phyloP scores from a whole-genome alignment of 371 early-diverging fungal genomes.

The Syncephalastrum sp. region DNA sequence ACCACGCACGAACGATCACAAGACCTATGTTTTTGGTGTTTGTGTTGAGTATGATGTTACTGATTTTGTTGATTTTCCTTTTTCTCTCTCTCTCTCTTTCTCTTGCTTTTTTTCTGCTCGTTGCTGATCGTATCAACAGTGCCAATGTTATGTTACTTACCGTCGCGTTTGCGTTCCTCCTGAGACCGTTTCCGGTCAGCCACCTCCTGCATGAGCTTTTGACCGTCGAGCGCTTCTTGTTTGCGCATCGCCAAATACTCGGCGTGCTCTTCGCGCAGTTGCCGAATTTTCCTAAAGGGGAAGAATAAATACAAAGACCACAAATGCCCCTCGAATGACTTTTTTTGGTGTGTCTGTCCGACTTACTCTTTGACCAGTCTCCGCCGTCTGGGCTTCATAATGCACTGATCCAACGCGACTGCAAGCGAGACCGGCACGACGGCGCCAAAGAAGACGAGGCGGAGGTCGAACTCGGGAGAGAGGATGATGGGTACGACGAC shows the following conservation, averaged over 20 bases:
- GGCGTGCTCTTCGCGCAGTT: conserved; percentile 75
- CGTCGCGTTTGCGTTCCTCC: conserved; percentile 68
- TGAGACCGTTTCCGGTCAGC: conserved; percentile 66
- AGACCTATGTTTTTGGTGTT: conserved; percentile 52
- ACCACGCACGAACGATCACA: conserved; percentile 83
- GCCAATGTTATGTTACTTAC: conserved; percentile 8
- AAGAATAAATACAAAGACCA: neutral
- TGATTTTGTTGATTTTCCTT: neutral
- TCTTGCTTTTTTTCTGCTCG: neutral
- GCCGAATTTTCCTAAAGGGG: conserved; percentile 59
- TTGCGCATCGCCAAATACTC: conserved; percentile 71
- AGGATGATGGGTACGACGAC: conserved; percentile 80
- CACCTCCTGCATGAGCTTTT: conserved; percentile 67
- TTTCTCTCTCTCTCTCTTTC: neutral
- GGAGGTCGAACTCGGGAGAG: conserved; percentile 68
- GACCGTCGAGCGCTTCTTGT: conserved; percentile 79
- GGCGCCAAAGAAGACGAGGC: conserved; percentile 65
- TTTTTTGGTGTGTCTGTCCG: neutral
- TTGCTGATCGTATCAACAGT: too few relatives aligned
- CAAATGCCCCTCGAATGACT: neutral
- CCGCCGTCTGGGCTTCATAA: conserved; percentile 71
- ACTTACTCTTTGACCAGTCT: conserved; percentile 59
- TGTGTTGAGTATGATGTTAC: neutral
- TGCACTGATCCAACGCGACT: conserved; percentile 63
- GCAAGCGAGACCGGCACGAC: conserved; percentile 66